Evolutionary conservation across 2,329 filamentous ascomycete genomes (phyloP).

Genomic region (Thermothelomyces thermophilus): DNA sequence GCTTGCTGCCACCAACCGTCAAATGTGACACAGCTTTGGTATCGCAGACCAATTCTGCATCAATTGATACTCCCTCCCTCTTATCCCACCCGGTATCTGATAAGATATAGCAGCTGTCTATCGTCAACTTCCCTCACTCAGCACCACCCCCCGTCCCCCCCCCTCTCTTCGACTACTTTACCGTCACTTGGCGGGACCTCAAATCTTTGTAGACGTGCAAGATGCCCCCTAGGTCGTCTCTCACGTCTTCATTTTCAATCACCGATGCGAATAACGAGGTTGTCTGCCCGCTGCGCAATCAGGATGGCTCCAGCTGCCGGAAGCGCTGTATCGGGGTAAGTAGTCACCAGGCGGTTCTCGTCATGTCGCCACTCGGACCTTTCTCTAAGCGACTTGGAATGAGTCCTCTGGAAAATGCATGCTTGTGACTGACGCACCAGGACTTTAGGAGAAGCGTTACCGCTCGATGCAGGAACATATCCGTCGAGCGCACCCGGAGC

Average conservation of each 20-base stretch:
- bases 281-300: slow-evolving; percentile 89
- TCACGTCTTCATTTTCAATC: slow-evolving; percentile 87
- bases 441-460: slow-evolving; percentile 46
- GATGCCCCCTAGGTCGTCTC: slow-evolving; percentile 84
- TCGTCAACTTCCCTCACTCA: slow-evolving; percentile 19
- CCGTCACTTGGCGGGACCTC: slow-evolving; percentile 47
- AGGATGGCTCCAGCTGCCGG: slow-evolving; percentile 93
- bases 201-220: slow-evolving; percentile 30
- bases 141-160: no score
- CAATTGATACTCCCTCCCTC: slow-evolving; percentile 22
- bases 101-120: slow-evolving; percentile 21
- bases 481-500: slow-evolving; percentile 88
- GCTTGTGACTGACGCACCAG: slow-evolving; percentile 19
- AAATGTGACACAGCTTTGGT: slow-evolving; percentile 27
- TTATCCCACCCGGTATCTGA: slow-evolving; percentile 20
- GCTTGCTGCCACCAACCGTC: slow-evolving; percentile 18
- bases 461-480: slow-evolving; percentile 99
- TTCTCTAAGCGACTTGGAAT: not conserved
- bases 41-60: slow-evolving; percentile 19
- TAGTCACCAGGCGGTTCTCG: slow-evolving; percentile 31
- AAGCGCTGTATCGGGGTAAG: slow-evolving; percentile 98
- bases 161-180: slow-evolving; percentile 15
- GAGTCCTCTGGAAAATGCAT: not conserved
- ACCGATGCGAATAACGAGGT: slow-evolving; percentile 93
- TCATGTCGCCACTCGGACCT: slow-evolving; percentile 4